Evolutionary conservation across 2,329 filamentous ascomycete species (phyloP).

Genomic region (Botryosphaeria dothidea): DNA sequence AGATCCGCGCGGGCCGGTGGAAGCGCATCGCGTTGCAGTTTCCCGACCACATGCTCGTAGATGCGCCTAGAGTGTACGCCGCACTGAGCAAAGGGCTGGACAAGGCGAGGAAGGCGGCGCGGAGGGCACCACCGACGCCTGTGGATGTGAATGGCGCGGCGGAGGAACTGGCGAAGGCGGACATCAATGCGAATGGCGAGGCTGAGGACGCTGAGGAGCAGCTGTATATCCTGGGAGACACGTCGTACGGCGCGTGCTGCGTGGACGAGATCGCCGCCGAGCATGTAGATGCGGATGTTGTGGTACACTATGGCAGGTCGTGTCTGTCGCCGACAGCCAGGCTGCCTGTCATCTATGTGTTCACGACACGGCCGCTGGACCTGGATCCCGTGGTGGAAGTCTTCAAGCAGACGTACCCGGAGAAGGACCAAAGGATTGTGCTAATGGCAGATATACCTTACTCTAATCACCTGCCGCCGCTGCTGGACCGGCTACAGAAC

Average conservation of each 20-base stretch:
- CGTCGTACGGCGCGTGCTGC: constrained; percentile 95
- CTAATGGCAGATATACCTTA: constrained; percentile 91
- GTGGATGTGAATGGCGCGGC: background rate
- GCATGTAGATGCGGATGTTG: constrained; percentile 84
- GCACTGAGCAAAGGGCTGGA: constrained; percentile 57
- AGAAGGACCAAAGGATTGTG: constrained; percentile 65
- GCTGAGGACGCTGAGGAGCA: constrained; percentile 36
- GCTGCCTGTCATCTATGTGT: constrained; percentile 87
- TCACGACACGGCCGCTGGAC: constrained; percentile 72
- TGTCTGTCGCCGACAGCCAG: constrained; percentile 88
- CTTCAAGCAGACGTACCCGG: constrained; percentile 70
- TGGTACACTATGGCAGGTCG: constrained; percentile 91
- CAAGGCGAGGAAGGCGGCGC: background rate
- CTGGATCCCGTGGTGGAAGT: constrained; percentile 57
- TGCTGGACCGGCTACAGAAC: constrained; percentile 58
- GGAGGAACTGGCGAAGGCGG: constrained; percentile 1
- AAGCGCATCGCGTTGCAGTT: constrained; percentile 87
- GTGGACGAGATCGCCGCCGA: constrained; percentile 97
- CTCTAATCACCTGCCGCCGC: constrained; percentile 66
- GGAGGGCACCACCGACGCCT: background rate
- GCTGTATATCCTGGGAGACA: constrained; percentile 88
- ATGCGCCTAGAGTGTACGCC: constrained; percentile 79
- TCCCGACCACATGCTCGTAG: constrained; percentile 85
- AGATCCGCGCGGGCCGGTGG: constrained; percentile 74
- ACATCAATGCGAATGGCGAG: background rate